Conservation (phyloP, 805 yeast genomes). For the Nakazawaea pomicola region DNA sequence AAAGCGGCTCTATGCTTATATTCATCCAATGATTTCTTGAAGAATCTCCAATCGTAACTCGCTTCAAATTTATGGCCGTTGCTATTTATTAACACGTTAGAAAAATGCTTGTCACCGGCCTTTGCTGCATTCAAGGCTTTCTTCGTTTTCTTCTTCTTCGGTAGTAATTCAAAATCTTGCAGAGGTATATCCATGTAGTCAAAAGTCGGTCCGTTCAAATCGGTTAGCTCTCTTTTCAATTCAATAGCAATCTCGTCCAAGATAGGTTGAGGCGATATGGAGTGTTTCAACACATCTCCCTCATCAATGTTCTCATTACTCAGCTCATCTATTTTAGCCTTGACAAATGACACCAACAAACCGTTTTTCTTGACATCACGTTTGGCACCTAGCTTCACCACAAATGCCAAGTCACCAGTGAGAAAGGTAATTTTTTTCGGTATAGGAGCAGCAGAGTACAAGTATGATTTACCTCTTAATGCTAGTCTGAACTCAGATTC, state of each 20-base stretch:
- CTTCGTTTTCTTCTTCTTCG: constrained; percentile 23
- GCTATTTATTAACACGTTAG: constrained; percentile 25
- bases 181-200: constrained; percentile 17
- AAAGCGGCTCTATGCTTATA: constrained; percentile 38
- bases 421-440: constrained; percentile 39
- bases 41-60: constrained; percentile 65
- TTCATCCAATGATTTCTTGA: constrained; percentile 36
- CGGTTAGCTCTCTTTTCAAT: constrained; percentile 25
- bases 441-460: constrained; percentile 37
- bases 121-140: constrained; percentile 27
- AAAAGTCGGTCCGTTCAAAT: constrained; percentile 19
- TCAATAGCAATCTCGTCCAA: constrained; percentile 22
- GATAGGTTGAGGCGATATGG: constrained; percentile 23
- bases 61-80: constrained; percentile 28
- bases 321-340: constrained; percentile 20
- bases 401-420: constrained; percentile 35
- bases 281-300: constrained; percentile 24
- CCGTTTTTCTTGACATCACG: constrained; percentile 26
- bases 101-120: constrained; percentile 26
- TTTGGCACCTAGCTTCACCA: constrained; percentile 28
- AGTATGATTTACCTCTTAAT: constrained; percentile 35
- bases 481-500: constrained; percentile 33
- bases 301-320: background rate
- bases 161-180: constrained; percentile 22
- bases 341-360: constrained; percentile 29